Base-by-base conservation (phyloP, 371 early-diverging fungal genomes). In the Smittium mucronatum region DNA sequence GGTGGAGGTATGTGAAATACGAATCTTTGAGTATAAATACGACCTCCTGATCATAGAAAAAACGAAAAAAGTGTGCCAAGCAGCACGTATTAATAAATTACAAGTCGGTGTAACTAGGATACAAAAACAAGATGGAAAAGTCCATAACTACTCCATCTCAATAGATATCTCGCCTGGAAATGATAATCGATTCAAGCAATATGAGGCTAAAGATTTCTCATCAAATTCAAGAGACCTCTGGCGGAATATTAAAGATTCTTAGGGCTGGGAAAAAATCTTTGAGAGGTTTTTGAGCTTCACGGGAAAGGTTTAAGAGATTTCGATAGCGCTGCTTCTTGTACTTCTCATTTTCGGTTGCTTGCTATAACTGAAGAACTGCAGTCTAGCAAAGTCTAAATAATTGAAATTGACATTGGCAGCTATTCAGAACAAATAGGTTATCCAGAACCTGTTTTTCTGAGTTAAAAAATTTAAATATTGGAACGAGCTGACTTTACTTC, bases 91-190 rank as follows among this genome's bases (percentile, higher is more conserved):
- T n/a, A n/a, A 47, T 47, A 11, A 11, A 47, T 47, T 21, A 21
- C 47, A 47, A 47, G 21, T 11, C 21, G 21, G 5, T 47, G 11
- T 5, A 47, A 21, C 47, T 47, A 11, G 47, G 5, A 21, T 47
- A 47, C 31, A 28, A n/a, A 26, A 66, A 28, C 2, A 35, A 36
- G 47, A 76, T 78, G 36, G 77, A 74, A 29, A 76, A 76, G 60
- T 76, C 75, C 32, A 75, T 77, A n/a, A 31, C 1, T 2, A 31
- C 21, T 16, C 64, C 47, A 21, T 47, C 47, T 11, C 47, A 47
- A 21, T 47, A 5, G 21, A 47, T 47, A 47, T 11, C 47, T 21
- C 47, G 21, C 47, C 47, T 47, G 47, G 47, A 47, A 11, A 47
- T 47, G 47, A 47, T 47, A 47, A 47, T 47, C 47, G 21, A 47